These are phyloP conservation scores for Knoxdaviesia proteae DNA, from an alignment of 2,329 filamentous ascomycete species.

Conservation along the genomic window DNA sequence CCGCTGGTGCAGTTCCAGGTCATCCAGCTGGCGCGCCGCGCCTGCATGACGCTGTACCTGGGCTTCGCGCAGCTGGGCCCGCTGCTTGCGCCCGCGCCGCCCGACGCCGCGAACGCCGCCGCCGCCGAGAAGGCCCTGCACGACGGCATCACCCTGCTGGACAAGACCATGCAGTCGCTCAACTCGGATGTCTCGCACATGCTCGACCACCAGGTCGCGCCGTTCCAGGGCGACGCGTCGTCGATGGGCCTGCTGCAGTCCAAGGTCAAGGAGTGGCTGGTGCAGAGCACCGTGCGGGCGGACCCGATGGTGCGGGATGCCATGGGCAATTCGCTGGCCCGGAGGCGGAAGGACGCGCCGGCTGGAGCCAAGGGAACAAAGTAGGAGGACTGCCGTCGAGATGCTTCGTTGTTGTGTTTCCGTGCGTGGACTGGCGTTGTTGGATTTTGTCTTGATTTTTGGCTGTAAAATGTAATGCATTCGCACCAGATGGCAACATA, in stretches of 20 bases:
- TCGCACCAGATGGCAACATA: too few species aligned
- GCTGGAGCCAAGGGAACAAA: conserved; percentile 30
- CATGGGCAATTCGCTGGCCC: conserved; percentile 44
- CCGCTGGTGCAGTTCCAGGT: conserved; percentile 73
- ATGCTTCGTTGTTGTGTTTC: not conserved
- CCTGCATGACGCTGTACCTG: conserved; percentile 61
- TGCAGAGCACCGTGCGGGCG: conserved; percentile 63
- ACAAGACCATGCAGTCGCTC: conserved; percentile 33
- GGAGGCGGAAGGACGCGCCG: conserved; percentile 39
- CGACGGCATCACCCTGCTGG: conserved; percentile 47
- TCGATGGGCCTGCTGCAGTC: conserved; percentile 31
- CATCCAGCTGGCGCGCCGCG: conserved; percentile 52
- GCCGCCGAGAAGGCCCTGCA: conserved; percentile 26
- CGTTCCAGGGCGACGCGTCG: conserved; percentile 52
- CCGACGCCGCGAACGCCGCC: conserved; percentile 11
- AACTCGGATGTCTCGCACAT: conserved; percentile 52
- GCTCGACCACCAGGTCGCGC: conserved; percentile 59
- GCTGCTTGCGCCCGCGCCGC: conserved; percentile 22
- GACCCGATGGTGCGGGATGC: conserved; percentile 71
- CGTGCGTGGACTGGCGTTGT: not conserved
- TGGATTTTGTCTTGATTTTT: too few species aligned
- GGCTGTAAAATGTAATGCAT: too few species aligned
- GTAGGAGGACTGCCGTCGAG: not conserved
- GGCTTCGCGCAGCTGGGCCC: conserved; percentile 67
- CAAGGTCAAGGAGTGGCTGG: conserved; percentile 68